Evolutionary conservation across 192 early-diverging fungal species (phyloP).

Genomic region (Borealophlyctis nickersoniae): DNA sequence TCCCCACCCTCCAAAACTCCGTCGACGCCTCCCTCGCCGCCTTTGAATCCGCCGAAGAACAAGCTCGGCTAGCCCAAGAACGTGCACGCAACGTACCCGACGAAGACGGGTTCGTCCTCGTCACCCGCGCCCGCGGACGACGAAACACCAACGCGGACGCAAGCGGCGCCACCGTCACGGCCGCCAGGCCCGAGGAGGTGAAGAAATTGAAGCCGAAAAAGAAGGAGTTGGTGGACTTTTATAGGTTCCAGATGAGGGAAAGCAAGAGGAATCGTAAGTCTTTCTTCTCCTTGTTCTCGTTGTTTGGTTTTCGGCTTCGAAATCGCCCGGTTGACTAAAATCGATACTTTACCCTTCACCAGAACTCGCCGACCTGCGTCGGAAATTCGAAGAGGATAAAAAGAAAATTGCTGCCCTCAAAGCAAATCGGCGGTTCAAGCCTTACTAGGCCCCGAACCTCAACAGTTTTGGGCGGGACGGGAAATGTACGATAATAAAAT

Average conservation of each 20-base stretch:
- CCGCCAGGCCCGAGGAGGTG: constrained; percentile 47
- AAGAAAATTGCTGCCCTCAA: constrained; percentile 75
- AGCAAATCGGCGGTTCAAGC: constrained; percentile 76
- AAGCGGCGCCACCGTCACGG: constrained; percentile 57
- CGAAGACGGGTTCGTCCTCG: constrained; percentile 89
- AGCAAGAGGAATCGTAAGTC: constrained; percentile 77
- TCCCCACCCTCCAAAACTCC: constrained; percentile 51
- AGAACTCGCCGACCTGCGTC: constrained; percentile 85
- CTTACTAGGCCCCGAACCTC: no score
- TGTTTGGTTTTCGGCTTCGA: constrained; percentile 1
- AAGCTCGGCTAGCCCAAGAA: constrained; percentile 61
- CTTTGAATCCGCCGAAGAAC: constrained; percentile 74
- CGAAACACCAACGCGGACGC: constrained; percentile 69
- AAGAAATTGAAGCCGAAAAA: constrained; percentile 70
- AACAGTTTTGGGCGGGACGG: no score
- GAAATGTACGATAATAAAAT: no score
- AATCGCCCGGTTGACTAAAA: neutral
- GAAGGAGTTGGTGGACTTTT: constrained; percentile 85
- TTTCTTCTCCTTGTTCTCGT: neutral
- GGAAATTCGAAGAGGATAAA: constrained; percentile 93
- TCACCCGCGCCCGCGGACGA: constrained; percentile 62
- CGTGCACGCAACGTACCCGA: constrained; percentile 77
- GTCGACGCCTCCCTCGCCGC: constrained; percentile 74
- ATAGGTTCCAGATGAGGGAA: constrained; percentile 94
- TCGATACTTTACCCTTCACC: constrained; percentile 9